These are phyloP conservation scores for Baorangia bicolor DNA, from an alignment of 768 basidiomycete genomes.

Conservation along the genomic window DNA sequence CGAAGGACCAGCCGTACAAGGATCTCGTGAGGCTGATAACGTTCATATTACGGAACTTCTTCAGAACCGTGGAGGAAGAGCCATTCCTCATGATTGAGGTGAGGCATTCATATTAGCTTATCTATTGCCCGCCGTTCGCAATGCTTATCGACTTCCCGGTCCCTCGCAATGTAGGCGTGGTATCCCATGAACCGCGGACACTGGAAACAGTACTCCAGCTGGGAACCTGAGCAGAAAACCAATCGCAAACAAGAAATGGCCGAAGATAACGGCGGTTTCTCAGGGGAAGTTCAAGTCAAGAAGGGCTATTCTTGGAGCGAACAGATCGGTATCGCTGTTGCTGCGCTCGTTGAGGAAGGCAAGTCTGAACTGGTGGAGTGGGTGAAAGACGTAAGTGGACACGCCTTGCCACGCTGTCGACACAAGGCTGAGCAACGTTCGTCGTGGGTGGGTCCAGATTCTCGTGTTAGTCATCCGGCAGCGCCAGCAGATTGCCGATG, in stretches of 20 bases:
- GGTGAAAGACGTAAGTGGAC: slow-evolving; percentile 71
- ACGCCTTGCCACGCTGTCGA: slow-evolving; percentile 17
- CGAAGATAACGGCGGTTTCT: slow-evolving; percentile 42
- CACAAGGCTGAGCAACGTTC: slow-evolving; percentile 19
- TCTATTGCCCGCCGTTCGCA: slow-evolving; percentile 12
- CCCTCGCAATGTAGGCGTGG: slow-evolving; percentile 55
- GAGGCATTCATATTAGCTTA: slow-evolving; percentile 33
- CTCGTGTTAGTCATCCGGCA: slow-evolving; percentile 57
- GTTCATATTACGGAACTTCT: slow-evolving; percentile 88
- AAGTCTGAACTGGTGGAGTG: slow-evolving; percentile 69
- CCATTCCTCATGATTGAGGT: slow-evolving; percentile 90
- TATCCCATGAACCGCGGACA: slow-evolving; percentile 86
- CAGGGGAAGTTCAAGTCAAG: slow-evolving; percentile 76
- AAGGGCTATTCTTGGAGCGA: slow-evolving; percentile 89
- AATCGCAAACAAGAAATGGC: slow-evolving; percentile 30
- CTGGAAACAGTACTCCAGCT: slow-evolving; percentile 85
- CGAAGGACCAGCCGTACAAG: slow-evolving; percentile 73
- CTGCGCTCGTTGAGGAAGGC: slow-evolving; percentile 65
- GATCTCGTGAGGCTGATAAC: slow-evolving; percentile 84
- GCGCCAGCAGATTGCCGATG: slow-evolving; percentile 59
- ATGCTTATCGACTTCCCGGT: slow-evolving; percentile 19
- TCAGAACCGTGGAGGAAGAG: slow-evolving; percentile 85
- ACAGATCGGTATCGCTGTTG: slow-evolving; percentile 84
- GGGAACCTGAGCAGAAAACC: slow-evolving; percentile 55
- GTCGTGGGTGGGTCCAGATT: slow-evolving; percentile 44